Base-by-base conservation (phyloP, 345 rosid species). In the Populus davidiana region DNA sequence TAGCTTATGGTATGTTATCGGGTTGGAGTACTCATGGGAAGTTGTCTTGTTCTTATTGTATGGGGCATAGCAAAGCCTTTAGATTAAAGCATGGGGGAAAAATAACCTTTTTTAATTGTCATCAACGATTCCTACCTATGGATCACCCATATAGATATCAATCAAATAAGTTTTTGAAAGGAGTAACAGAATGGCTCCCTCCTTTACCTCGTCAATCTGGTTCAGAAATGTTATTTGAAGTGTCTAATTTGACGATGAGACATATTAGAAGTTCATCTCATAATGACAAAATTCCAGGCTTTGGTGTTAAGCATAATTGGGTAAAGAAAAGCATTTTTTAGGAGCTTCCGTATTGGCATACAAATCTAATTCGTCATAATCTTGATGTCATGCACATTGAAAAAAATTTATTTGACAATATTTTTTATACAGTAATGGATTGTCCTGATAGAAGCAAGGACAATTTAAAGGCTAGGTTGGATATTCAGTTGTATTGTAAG, bases 321-420 rank as follows among this genome's bases (percentile, higher is more conserved):
- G 38, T 11, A 2, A 69, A 69, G 1, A 36, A 29, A 33, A 69
- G 56, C 31, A 56, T 54, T 52, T 77, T 56, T 17, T 77, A 12
- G 11, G 14, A 54, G 8, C 16, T 59, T 27, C 41, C 73, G 0
- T 69, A 69, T 69, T 69, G 68, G 74, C 18, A 69, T 23, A 6
- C 3, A 21, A 54, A 54, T 16, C 12, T 77, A 2, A 16, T 77
- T 0, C 13, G 61, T 8, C 74, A 73, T 21, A 36, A 73, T 9
- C 67, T 73, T 6, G 50, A 61, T 73, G 68, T 56, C 0, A 73
- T 73, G 68, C 52, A 59, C 17, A 43, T 64, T 25, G 77, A 39
- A 20, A 74, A 66, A 18, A 75, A 29, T 65, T 5, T 75, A 0
- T 75, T 47, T 44, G 71, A 65, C 7, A 75, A 66, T 35, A 66